These are phyloP conservation scores for Phytophthora quininea DNA, from an alignment of 352 stramenopile genomes.

Conservation along the genomic window DNA sequence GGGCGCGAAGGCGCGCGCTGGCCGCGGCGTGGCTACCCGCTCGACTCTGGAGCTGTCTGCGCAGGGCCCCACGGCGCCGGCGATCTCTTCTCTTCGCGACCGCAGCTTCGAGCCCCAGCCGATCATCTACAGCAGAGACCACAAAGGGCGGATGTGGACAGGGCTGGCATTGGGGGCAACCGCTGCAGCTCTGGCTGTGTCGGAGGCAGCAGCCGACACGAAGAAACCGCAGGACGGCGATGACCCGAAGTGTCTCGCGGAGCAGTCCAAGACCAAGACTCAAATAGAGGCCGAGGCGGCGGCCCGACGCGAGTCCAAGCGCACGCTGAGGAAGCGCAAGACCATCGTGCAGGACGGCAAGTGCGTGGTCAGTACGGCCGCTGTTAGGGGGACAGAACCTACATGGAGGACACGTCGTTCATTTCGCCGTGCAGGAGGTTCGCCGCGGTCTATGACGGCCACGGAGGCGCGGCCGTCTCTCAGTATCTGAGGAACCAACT, in stretches of 20 bases:
- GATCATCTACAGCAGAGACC: constrained; percentile 20
- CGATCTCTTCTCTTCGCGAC: constrained; percentile 11
- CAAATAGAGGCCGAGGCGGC: constrained; percentile 31
- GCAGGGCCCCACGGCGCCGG: constrained; percentile 3
- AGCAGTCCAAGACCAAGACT: constrained; percentile 35
- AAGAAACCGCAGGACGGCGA: constrained; percentile 21
- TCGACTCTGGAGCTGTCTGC: constrained; percentile 13
- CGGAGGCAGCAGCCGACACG: constrained; percentile 19
- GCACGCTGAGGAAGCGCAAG: constrained; percentile 50
- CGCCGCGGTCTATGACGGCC: constrained; percentile 83
- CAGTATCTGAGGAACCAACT: constrained; percentile 70
- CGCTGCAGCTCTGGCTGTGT: constrained; percentile 18
- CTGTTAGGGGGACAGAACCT: constrained; percentile 71
- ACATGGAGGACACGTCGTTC: constrained; percentile 88
- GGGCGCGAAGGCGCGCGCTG: constrained; percentile 35
- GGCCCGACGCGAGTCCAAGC: constrained; percentile 21
- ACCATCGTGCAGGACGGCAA: constrained; percentile 49
- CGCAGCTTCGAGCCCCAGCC: constrained; percentile 10
- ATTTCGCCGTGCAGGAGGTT: constrained; percentile 85
- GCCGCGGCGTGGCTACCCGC: constrained; percentile 16
- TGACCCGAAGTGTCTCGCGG: constrained; percentile 16
- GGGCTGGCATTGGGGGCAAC: constrained; percentile 24
- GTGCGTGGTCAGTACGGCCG: constrained; percentile 65
- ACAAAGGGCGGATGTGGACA: constrained; percentile 16
- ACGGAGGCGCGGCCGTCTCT: constrained; percentile 73